Evolutionary conservation across 208 protist genomes (phyloP).

Genomic region (Leishmania major): DNA sequence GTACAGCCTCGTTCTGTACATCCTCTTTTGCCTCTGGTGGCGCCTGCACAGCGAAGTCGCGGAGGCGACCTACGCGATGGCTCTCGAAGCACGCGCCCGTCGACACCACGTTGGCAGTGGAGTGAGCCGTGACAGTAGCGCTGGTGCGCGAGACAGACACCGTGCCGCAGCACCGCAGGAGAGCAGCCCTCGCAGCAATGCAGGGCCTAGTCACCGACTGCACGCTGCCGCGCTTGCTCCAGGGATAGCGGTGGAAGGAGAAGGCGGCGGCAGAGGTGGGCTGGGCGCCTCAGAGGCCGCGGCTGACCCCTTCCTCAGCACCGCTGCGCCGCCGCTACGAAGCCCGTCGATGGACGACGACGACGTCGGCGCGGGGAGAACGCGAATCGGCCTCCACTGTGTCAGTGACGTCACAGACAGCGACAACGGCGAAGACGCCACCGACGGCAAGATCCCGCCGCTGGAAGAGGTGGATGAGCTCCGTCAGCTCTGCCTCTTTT

Average conservation of each 20-base stretch:
- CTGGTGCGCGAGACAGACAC: background rate
- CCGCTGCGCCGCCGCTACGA: background rate
- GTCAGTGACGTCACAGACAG: background rate
- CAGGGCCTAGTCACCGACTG: background rate
- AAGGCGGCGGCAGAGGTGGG: background rate
- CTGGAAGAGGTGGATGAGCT: slow-evolving; percentile 13
- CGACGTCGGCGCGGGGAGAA: background rate
- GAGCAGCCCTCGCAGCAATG: background rate
- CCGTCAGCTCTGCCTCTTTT: slow-evolving; percentile 18
- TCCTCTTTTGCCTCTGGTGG: slow-evolving; percentile 85
- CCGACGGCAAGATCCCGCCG: background rate
- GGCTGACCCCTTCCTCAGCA: background rate
- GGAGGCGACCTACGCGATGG: slow-evolving; percentile 23
- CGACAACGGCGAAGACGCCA: background rate
- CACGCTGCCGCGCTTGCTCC: background rate
- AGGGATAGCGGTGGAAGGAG: background rate
- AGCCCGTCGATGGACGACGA: background rate
- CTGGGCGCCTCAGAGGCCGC: background rate
- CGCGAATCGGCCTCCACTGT: background rate
- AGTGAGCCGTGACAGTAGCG: background rate
- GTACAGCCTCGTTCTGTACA: slow-evolving; percentile 77
- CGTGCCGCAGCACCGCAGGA: background rate
- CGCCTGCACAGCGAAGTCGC: slow-evolving; percentile 48
- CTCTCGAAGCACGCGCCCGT: background rate
- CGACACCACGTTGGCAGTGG: background rate